Evolutionary conservation across 306 rosid species (phyloP).

Genomic region (Gillenia trifoliata): DNA sequence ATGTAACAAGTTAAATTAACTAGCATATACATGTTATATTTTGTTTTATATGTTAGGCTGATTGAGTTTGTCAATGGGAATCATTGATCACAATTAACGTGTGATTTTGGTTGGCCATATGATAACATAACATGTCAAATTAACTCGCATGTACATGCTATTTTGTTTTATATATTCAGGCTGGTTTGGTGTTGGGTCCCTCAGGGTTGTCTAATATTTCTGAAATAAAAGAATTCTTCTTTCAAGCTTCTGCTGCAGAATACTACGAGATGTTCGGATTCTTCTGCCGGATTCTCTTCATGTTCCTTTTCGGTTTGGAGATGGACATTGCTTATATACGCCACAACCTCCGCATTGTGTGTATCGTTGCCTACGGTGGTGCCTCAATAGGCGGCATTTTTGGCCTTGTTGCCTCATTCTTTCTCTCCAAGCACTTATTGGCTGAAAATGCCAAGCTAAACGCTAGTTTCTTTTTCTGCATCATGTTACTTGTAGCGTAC

Average conservation of each 20-base stretch:
- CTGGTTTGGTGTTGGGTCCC: constrained; percentile 80
- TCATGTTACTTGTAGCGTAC: constrained; percentile 55
- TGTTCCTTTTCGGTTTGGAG: constrained; percentile 79
- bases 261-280: constrained; percentile 84
- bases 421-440: constrained; percentile 31
- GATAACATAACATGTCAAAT: neutral
- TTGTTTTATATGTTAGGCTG: too few relatives aligned
- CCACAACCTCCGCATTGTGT: constrained; percentile 36
- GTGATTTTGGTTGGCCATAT: neutral
- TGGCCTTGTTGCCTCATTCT: constrained; percentile 58
- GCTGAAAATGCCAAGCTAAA: neutral
- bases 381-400: constrained; percentile 32
- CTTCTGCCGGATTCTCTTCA: constrained; percentile 73
- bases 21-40: too few relatives aligned
- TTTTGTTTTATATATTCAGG: constrained; percentile 37
- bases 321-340: constrained; percentile 38
- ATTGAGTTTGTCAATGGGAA: neutral
- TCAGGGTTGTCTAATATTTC: constrained; percentile 55
- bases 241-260: constrained; percentile 58
- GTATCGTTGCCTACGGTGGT: constrained; percentile 56
- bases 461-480: constrained; percentile 20
- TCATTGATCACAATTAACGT: neutral
- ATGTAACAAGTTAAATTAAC: neutral
- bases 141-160: neutral
- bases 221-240: constrained; percentile 34